Conservation (phyloP, 306 rosid species). For the Castanea crenata region DNA sequence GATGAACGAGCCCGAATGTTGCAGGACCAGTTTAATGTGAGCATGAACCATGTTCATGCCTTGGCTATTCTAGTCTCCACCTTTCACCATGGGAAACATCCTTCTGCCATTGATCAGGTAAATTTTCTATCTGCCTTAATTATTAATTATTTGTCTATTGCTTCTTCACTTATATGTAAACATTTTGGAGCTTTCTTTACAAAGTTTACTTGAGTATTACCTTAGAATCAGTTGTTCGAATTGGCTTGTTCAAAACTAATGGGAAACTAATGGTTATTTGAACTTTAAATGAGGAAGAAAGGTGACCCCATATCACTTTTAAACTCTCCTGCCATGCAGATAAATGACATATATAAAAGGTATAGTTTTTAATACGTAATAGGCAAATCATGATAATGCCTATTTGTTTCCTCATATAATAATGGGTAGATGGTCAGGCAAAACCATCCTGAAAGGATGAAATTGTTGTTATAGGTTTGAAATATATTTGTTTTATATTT, state of each 20-base stretch:
- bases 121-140: conserved; percentile 5
- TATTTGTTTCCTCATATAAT: not conserved
- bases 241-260: not conserved
- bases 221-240: not conserved
- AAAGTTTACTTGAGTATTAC: not conserved
- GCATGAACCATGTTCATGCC: conserved; percentile 95
- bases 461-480: not conserved
- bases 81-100: conserved; percentile 85
- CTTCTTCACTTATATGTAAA: not conserved
- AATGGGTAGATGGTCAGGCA: not conserved
- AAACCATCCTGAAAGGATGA: not conserved
- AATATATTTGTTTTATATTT: not conserved
- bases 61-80: conserved; percentile 92
- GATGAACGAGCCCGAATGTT: conserved; percentile 97
- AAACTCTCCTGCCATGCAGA: not conserved
- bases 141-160: not conserved
- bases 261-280: not conserved
- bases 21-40: conserved; percentile 95
- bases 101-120: conserved; percentile 96
- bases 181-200: not conserved
- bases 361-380: too few relatives aligned
- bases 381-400: not conserved
- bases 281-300: not conserved
- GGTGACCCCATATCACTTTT: not conserved
- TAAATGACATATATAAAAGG: not conserved